phyloP scores from a whole-genome alignment of 108 stramenopile species.

The Thalassiosira profunda region DNA sequence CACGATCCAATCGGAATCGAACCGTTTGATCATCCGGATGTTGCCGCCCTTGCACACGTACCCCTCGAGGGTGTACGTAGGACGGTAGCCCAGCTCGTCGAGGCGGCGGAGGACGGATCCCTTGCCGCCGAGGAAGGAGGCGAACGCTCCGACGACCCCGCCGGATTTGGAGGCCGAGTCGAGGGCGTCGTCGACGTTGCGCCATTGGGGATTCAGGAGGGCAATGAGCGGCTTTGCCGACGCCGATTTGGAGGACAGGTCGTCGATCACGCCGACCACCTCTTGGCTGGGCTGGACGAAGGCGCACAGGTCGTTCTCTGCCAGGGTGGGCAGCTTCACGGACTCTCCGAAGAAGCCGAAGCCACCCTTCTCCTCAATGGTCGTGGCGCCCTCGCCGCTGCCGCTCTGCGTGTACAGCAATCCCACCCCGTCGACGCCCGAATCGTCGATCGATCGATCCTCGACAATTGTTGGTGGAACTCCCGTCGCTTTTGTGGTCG shows the following conservation, averaged over 20 bases:
- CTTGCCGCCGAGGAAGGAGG: constrained; percentile 90
- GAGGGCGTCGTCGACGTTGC: constrained; percentile 87
- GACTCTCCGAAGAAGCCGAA: constrained; percentile 39
- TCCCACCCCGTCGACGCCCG: constrained; percentile 91
- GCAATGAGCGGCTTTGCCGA: constrained; percentile 36
- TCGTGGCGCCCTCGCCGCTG: neutral
- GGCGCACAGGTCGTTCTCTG: constrained; percentile 61
- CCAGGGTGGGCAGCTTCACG: constrained; percentile 35
- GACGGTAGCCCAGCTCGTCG: constrained; percentile 64
- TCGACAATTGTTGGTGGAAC: constrained; percentile 78
- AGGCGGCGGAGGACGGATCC: constrained; percentile 66
- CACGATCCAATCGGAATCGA: constrained; percentile 82
- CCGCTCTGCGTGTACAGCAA: constrained; percentile 64
- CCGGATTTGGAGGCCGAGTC: constrained; percentile 69
- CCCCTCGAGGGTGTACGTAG: constrained; percentile 76
- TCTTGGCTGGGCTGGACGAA: constrained; percentile 91
- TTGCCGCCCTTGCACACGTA: constrained; percentile 91
- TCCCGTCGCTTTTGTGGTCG: constrained; percentile 47
- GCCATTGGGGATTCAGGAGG: constrained; percentile 90
- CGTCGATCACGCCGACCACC: constrained; percentile 64
- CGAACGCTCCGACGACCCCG: constrained; percentile 68
- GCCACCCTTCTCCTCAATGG: neutral
- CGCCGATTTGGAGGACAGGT: constrained; percentile 36
- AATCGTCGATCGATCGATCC: constrained; percentile 86
- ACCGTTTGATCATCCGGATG: constrained; percentile 78